Evolutionary conservation across 2,329 filamentous ascomycete species (phyloP).

Genomic region (Gliomastix tumulicola): DNA sequence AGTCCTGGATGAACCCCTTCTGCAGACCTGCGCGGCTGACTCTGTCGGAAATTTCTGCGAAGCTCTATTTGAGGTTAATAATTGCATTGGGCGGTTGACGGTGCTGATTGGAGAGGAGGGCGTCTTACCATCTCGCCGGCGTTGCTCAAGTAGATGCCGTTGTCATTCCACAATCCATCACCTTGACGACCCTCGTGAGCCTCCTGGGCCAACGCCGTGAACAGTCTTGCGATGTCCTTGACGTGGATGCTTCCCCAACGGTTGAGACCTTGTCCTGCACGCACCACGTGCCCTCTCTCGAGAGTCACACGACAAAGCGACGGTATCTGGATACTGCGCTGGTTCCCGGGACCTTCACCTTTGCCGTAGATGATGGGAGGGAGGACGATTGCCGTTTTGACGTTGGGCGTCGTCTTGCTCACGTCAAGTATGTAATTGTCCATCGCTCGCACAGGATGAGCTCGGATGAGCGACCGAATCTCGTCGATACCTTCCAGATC

Average conservation of each 20-base stretch:
- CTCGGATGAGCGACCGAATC: slow-evolving; percentile 15
- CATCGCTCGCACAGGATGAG: slow-evolving; percentile 18
- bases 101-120: background rate
- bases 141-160: slow-evolving; percentile 26
- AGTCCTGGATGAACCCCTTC: slow-evolving; percentile 13
- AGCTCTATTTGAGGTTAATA: slow-evolving; percentile 20
- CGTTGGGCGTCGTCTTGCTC: slow-evolving; percentile 11
- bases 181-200: slow-evolving; percentile 12
- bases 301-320: slow-evolving; percentile 23
- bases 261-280: slow-evolving; percentile 22
- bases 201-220: slow-evolving; percentile 19
- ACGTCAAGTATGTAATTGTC: slow-evolving; percentile 26
- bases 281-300: slow-evolving; percentile 18
- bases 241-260: slow-evolving; percentile 28
- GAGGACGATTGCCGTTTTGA: slow-evolving; percentile 25
- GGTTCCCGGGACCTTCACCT: slow-evolving; percentile 28
- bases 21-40: slow-evolving; percentile 15
- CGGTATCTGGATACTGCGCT: slow-evolving; percentile 32
- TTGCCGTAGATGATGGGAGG: slow-evolving; percentile 31
- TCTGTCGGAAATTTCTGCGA: slow-evolving; percentile 19
- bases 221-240: slow-evolving; percentile 20
- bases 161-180: slow-evolving; percentile 23
- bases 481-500: slow-evolving; percentile 20
- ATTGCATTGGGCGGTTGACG: slow-evolving; percentile 1
- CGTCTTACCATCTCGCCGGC: slow-evolving; percentile 16